Evolutionary conservation across 2,329 filamentous ascomycete species (phyloP).

Genomic region (Bipolaris victoriae): DNA sequence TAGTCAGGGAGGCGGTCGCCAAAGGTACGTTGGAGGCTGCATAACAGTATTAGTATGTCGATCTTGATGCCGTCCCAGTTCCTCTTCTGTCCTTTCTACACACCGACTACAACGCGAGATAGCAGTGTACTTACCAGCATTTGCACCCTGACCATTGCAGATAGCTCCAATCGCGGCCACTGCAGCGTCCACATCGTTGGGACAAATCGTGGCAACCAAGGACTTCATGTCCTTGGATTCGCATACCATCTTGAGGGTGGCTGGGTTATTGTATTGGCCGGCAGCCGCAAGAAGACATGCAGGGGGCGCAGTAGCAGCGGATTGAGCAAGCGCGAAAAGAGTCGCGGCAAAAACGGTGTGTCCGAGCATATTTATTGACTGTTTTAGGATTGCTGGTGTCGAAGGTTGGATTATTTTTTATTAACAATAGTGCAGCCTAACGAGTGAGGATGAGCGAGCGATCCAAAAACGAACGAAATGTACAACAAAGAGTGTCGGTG

Average conservation of each 20-base stretch:
- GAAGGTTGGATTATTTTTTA: background rate
- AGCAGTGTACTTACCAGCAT: slow-evolving; percentile 37
- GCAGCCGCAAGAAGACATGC: slow-evolving; percentile 41
- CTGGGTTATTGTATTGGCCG: slow-evolving; percentile 36
- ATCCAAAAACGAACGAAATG: slow-evolving; percentile 21
- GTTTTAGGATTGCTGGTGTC: slow-evolving; percentile 4
- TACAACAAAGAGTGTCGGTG: slow-evolving; percentile 19
- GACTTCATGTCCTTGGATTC: slow-evolving; percentile 32
- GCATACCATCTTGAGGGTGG: slow-evolving; percentile 37
- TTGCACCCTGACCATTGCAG: slow-evolving; percentile 34
- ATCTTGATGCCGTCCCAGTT: background rate
- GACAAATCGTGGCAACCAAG: slow-evolving; percentile 35
- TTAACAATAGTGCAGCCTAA: slow-evolving; percentile 23
- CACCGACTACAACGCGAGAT: background rate
- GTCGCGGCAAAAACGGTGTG: slow-evolving; percentile 36
- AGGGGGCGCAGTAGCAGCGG: slow-evolving; percentile 32
- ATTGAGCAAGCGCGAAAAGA: slow-evolving; percentile 32
- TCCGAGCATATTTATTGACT: slow-evolving; percentile 34
- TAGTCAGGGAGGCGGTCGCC: slow-evolving; percentile 19
- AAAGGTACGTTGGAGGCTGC: slow-evolving; percentile 29
- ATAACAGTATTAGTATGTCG: background rate
- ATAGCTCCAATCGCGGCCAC: slow-evolving; percentile 37
- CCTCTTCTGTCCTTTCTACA: background rate
- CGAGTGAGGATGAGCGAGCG: slow-evolving; percentile 20
- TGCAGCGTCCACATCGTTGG: slow-evolving; percentile 29